These are phyloP conservation scores for Eimeria necatrix DNA, from an alignment of 169 alveolate species.

Conservation along the genomic window DNA sequence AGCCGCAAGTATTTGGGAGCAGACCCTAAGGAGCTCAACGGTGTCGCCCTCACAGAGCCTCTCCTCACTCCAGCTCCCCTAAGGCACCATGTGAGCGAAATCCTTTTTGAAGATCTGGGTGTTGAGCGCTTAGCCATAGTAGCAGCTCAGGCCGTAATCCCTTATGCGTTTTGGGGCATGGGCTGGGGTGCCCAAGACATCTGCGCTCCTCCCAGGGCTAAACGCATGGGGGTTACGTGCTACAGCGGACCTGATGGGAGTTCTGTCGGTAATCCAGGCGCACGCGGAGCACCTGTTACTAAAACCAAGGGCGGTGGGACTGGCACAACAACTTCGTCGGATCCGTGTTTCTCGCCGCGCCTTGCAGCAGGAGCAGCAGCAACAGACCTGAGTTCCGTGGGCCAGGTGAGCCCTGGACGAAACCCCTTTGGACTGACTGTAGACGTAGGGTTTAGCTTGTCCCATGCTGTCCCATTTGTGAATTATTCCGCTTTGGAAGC, in stretches of 20 bases:
- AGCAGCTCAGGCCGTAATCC: conserved; percentile 90
- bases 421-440: conserved; percentile 89
- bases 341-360: conserved; percentile 69
- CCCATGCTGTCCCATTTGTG: conserved; percentile 89
- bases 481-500: conserved; percentile 87
- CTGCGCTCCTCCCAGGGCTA: conserved; percentile 60
- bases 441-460: conserved; percentile 91
- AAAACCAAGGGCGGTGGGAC: conserved; percentile 44
- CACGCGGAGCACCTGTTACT: neutral
- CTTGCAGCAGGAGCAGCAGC: conserved; percentile 60
- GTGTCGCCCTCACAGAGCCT: conserved; percentile 90
- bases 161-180: conserved; percentile 86
- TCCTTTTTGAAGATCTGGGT: conserved; percentile 89
- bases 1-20: conserved; percentile 77
- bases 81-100: conserved; percentile 90
- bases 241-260: conserved; percentile 37
- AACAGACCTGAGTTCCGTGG: conserved; percentile 21
- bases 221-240: conserved; percentile 67
- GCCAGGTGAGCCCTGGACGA: conserved; percentile 74
- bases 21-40: conserved; percentile 58
- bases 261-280: conserved; percentile 21
- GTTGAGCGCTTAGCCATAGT: conserved; percentile 85
- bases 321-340: conserved; percentile 33
- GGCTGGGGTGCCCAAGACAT: conserved; percentile 83
- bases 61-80: conserved; percentile 90